phyloP scores from a whole-genome alignment of 257 asterid genomes.

The Jaltomata sinuosa region DNA sequence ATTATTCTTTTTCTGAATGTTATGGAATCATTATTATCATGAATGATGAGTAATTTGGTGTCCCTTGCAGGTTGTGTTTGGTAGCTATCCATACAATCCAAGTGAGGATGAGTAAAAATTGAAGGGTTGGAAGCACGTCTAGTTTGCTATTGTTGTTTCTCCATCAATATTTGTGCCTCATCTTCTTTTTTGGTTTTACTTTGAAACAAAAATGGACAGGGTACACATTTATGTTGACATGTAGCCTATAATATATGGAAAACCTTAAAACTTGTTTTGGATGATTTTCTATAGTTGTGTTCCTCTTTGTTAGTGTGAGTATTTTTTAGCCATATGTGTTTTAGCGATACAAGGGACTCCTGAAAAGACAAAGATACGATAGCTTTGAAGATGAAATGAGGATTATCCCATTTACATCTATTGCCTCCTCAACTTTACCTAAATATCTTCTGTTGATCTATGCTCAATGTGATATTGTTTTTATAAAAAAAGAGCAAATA shows the following conservation, averaged over 20 bases:
- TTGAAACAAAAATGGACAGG: not conserved
- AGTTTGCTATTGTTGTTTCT: not conserved
- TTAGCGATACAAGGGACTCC: conserved; percentile 60
- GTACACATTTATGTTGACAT: too few species aligned
- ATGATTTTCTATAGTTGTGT: too few species aligned
- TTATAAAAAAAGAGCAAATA: too few species aligned
- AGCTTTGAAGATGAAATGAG: conserved; percentile 33
- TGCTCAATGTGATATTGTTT: not conserved
- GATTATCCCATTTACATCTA: not conserved
- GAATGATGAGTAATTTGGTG: not conserved
- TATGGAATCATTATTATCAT: not conserved
- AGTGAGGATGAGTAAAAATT: not conserved
- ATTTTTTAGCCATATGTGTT: conserved; percentile 34
- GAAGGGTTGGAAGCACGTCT: not conserved
- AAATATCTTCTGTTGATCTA: not conserved
- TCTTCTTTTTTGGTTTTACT: not conserved
- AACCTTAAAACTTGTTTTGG: not conserved
- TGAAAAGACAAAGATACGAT: conserved; percentile 44
- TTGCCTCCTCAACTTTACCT: not conserved
- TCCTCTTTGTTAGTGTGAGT: not conserved
- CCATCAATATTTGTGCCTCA: too few species aligned
- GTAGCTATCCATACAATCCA: not conserved
- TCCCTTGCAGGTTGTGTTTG: not conserved
- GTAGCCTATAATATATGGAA: too few species aligned
- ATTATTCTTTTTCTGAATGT: too few species aligned